Evolutionary conservation across 139 green algal genomes (phyloP), one percentile per base, ranked within the genome.

Genomic region (Closterium sp.): DNA sequence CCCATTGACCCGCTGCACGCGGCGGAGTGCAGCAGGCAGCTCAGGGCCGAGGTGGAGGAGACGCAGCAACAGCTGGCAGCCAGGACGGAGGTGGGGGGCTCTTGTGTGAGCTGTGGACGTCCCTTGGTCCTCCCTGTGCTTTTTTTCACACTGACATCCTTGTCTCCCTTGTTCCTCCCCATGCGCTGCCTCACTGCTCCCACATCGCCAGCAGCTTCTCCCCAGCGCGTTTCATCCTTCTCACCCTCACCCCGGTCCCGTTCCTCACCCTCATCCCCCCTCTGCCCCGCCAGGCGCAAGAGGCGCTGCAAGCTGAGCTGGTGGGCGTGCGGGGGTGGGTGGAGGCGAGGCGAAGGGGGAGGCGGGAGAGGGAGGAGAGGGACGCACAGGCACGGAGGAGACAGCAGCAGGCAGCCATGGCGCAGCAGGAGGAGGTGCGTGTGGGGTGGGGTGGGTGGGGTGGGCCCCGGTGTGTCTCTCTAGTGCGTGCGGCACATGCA

Each of bases 1-100:
- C 84, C 84, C 84, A 87, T 87, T 35, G 84, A 87, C 25, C 33
- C 33, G 33, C 16, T 87, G 84, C 84, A 87, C 23, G 84, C 33
- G 16, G 12, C 23, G 84, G 33, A 87, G 55, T 76, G 55, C 55
- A 76, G 55, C 55, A 76, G 55, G 55, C 55, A 76, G 55, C 55
- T 76, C 16, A 3, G 55, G 55, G 55, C 55, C 16, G 55, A 76
- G 55, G 55, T 76, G 55, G 55, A 76, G 55, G 55, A 76, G 55
- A 28, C 55, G 55, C 55, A 76, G 55, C 55, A 19, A 76, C 55
- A 76, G 12, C 55, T 76, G 12, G 55, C 55, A 76, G 12, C 3
- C 12, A 76, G 25, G 55, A 16, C 23, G 55, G 16, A 76, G 55
- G 55, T 76, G 55, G 55, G 9, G 55, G 9, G 21, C 23, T 28